phyloP scores from a whole-genome alignment of 495 filamentous ascomycete species.

The Neurospora discreta region DNA sequence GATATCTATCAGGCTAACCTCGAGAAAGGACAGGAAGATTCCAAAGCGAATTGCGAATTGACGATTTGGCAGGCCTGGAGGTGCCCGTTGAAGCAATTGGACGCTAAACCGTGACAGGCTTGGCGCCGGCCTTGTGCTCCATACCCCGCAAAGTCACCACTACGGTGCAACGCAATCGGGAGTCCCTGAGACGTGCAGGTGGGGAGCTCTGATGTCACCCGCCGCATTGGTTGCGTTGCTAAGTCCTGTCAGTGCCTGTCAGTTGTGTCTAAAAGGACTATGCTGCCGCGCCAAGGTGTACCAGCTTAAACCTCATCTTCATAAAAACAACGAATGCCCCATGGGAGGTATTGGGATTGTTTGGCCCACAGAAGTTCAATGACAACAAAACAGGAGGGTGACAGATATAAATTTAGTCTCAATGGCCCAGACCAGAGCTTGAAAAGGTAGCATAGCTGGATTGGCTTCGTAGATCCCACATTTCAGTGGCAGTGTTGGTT shows the following conservation, averaged over 20 bases:
- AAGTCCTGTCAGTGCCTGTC: neutral
- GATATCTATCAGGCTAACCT: neutral
- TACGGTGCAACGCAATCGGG: slow-evolving; percentile 1
- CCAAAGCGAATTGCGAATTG: neutral
- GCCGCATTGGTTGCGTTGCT: neutral
- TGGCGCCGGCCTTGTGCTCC: slow-evolving; percentile 10
- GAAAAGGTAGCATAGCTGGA: neutral
- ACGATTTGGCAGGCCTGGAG: neutral
- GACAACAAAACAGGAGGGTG: too few relatives aligned
- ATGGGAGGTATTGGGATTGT: too few relatives aligned
- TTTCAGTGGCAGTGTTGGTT: neutral
- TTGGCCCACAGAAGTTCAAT: too few relatives aligned
- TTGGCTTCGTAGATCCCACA: neutral
- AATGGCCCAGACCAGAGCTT: neutral
- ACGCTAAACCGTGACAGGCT: slow-evolving; percentile 13
- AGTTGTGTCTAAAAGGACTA: neutral
- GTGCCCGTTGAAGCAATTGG: neutral
- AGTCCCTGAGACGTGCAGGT: slow-evolving; percentile 13
- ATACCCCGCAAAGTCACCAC: slow-evolving; percentile 19
- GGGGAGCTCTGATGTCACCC: slow-evolving; percentile 20
- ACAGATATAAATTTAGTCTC: neutral
- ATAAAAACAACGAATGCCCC: too few relatives aligned
- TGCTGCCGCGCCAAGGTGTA: neutral
- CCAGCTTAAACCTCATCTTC: neutral
- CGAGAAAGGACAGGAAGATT: neutral